These are phyloP conservation scores for Alisma plantagoaquatica DNA, from an alignment of 106 monocot species.

Conservation along the genomic window DNA sequence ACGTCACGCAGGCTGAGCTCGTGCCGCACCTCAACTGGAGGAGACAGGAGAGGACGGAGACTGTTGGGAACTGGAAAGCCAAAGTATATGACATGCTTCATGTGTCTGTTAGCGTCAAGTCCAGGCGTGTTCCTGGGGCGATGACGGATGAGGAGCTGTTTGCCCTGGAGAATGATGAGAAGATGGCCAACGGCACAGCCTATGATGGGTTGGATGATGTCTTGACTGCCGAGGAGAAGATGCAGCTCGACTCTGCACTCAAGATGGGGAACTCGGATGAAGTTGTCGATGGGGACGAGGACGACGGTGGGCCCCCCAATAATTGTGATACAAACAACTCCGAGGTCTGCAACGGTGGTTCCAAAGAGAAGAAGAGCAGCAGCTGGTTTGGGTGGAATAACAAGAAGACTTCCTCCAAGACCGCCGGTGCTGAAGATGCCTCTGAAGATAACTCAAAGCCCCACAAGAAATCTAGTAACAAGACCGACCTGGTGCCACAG, in stretches of 20 bases:
- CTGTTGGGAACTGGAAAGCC: conserved; percentile 84
- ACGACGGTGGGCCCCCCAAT: too few species aligned
- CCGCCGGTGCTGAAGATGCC: too few species aligned
- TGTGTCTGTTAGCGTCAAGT: conserved; percentile 88
- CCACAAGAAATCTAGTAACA: too few species aligned
- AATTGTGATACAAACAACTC: too few species aligned
- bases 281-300: background rate
- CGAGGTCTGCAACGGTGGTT: conserved; percentile 1
- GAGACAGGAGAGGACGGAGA: conserved; percentile 75
- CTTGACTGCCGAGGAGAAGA: conserved; percentile 78
- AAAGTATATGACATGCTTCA: conserved; percentile 93
- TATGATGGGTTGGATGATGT: conserved; percentile 65
- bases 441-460: too few species aligned
- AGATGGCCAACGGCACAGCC: conserved; percentile 23
- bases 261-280: conserved; percentile 38
- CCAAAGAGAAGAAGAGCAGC: conserved; percentile 48
- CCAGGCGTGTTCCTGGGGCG: conserved; percentile 87
- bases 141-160: conserved; percentile 95
- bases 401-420: conserved; percentile 36
- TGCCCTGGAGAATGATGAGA: conserved; percentile 48
- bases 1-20: conserved; percentile 88
- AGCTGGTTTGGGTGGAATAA: conserved; percentile 79
- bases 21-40: conserved; percentile 91
- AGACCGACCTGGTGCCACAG: too few species aligned
- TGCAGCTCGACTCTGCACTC: conserved; percentile 79